Conservation (phyloP, 2,329 filamentous ascomycete species). For the Aspergillus viridinutans region DNA sequence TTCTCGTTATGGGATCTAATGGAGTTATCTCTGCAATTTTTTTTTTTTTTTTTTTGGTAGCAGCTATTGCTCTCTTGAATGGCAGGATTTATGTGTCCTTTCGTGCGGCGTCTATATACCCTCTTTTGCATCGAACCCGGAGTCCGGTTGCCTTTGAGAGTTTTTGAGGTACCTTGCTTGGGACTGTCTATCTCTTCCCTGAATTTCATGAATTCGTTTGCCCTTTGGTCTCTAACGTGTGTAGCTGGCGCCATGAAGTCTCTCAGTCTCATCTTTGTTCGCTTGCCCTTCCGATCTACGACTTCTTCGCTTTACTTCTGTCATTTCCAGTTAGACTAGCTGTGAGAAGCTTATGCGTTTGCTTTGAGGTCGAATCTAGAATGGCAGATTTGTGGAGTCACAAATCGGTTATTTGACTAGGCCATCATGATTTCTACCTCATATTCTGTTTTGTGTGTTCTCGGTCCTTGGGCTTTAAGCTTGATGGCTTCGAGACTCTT, state of each 20-base stretch:
- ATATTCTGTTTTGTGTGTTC: neutral
- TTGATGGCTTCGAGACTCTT: neutral
- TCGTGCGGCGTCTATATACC: conserved; percentile 13
- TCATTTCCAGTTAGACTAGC: neutral
- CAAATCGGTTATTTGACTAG: neutral
- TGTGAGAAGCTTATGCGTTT: neutral
- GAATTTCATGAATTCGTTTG: neutral
- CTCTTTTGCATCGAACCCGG: conserved; percentile 24
- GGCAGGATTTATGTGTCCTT: conserved; percentile 12
- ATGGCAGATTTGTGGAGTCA: neutral
- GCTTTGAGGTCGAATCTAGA: neutral
- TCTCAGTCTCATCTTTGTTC: neutral
- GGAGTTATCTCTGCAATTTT: conserved; percentile 14
- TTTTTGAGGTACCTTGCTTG: conserved; percentile 11
- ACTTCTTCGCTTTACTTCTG: neutral
- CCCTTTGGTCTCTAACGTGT: neutral
- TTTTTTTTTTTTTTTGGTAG: conserved; percentile 12
- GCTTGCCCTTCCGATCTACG: neutral
- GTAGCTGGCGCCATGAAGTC: neutral
- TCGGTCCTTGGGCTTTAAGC: neutral
- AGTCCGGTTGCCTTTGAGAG: conserved; percentile 18
- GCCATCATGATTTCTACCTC: neutral
- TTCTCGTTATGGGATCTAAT: conserved; percentile 6
- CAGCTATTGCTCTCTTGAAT: conserved; percentile 10
- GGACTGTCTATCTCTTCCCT: conserved; percentile 7